A percentile compares a stretch with the other conserved stretches of the same genome.
Evolutionary conservation across 352 stramenopile genomes (phyloP).

Genomic region (Globisporangium carolinianum): DNA sequence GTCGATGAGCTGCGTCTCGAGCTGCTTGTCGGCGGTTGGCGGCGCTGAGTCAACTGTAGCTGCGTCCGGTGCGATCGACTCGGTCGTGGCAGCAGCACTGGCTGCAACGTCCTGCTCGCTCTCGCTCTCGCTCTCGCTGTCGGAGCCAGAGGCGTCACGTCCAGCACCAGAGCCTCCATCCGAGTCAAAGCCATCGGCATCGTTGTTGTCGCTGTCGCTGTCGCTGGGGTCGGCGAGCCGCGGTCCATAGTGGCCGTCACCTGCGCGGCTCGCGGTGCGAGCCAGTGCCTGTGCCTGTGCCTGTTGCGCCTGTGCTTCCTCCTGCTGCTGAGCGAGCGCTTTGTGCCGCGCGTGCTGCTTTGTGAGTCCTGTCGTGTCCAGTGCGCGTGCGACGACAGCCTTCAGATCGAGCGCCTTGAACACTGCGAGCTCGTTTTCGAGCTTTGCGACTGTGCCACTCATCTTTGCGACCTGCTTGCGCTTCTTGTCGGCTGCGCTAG

Average conservation of each 20-base stretch:
- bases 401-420: constrained; percentile 54
- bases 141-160: constrained; percentile 6
- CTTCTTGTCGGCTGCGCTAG: constrained; percentile 23
- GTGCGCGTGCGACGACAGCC: constrained; percentile 32
- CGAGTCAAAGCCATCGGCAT: constrained; percentile 38
- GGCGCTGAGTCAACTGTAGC: background rate
- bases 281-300: background rate
- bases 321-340: constrained; percentile 11
- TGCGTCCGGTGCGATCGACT: background rate
- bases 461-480: constrained; percentile 41
- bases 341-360: constrained; percentile 14
- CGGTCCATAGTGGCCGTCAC: background rate
- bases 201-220: constrained; percentile 15
- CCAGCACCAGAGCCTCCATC: constrained; percentile 22
- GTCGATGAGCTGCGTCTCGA: constrained; percentile 40
- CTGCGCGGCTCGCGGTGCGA: too few relatives aligned
- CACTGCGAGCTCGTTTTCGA: constrained; percentile 47
- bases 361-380: constrained; percentile 38
- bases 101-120: constrained; percentile 1
- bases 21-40: constrained; percentile 1
- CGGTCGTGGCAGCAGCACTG: background rate
- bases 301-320: too few relatives aligned
- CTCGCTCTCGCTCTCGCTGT: constrained; percentile 3
- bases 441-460: constrained; percentile 23
- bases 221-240: constrained; percentile 15